Percentiles rank a stretch among this genome's conserved stretches.
Conservation (phyloP, 73 alveolate species). For the Tetrahymena borealis region DNA sequence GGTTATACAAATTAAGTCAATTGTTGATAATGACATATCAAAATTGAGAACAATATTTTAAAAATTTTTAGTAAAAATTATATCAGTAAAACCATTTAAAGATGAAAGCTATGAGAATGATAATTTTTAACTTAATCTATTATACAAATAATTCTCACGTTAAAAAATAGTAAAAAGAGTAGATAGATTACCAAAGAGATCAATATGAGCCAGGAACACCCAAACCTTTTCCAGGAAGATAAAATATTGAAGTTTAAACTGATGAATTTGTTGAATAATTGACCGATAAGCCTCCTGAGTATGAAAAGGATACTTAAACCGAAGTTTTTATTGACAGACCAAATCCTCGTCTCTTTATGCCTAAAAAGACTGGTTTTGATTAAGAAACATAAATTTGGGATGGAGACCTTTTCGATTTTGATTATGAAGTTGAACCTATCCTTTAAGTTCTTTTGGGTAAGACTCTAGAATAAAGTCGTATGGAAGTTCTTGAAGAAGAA, state of each 20-base stretch:
- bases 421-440: constrained; percentile 91
- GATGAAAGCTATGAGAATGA: too few species aligned
- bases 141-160: too few species aligned
- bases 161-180: background rate
- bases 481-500: constrained; percentile 95
- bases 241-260: constrained; percentile 52
- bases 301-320: constrained; percentile 79
- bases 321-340: constrained; percentile 81
- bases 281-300: constrained; percentile 60
- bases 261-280: constrained; percentile 56
- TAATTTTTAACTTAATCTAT: too few species aligned
- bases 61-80: too few species aligned
- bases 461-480: constrained; percentile 85
- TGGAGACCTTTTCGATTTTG: constrained; percentile 90
- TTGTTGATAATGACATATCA: too few species aligned
- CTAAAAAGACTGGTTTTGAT: constrained; percentile 73
- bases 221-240: constrained; percentile 57
- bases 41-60: too few species aligned
- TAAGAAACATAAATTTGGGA: constrained; percentile 80
- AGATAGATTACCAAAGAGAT: constrained; percentile 14
- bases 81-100: too few species aligned
- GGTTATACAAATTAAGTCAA: too few species aligned
- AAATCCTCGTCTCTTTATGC: constrained; percentile 73
- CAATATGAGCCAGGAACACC: constrained; percentile 50
- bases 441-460: constrained; percentile 82